Conservation (phyloP, 2,329 filamentous ascomycete species). For the Cladosporium sp. region DNA sequence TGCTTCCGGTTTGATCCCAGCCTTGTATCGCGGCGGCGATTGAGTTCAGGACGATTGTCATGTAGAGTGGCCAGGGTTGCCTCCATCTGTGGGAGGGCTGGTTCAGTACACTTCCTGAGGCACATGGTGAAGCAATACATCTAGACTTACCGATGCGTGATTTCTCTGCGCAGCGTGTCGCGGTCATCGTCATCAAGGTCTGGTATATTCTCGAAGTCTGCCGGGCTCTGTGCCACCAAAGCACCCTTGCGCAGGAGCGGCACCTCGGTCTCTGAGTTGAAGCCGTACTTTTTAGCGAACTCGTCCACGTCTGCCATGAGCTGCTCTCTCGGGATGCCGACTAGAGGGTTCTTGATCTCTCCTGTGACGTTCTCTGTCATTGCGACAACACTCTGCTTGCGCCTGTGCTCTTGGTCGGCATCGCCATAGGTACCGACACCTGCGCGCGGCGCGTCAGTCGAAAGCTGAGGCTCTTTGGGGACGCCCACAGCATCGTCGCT, state of each 20-base stretch:
- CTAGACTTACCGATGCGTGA: constrained; percentile 54
- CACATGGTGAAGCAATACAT: neutral
- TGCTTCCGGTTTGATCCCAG: constrained; percentile 54
- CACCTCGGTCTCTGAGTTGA: constrained; percentile 46
- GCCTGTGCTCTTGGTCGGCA: constrained; percentile 2
- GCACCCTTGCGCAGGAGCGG: constrained; percentile 67
- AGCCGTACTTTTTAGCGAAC: constrained; percentile 63
- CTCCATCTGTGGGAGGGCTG: constrained; percentile 49
- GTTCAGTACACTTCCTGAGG: neutral
- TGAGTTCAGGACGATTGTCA: constrained; percentile 68
- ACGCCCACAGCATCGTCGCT: constrained; percentile 1
- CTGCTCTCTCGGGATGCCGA: constrained; percentile 54
- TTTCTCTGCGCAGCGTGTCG: constrained; percentile 60
- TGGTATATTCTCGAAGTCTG: constrained; percentile 62
- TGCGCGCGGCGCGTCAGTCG: neutral
- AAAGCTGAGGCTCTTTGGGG: constrained; percentile 1
- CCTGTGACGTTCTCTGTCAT: constrained; percentile 22
- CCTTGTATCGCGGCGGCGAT: constrained; percentile 69
- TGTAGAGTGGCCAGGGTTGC: constrained; percentile 61
- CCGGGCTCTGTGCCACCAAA: constrained; percentile 70
- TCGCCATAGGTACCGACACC: neutral
- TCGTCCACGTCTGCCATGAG: constrained; percentile 59
- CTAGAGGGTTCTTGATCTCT: constrained; percentile 60
- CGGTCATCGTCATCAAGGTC: constrained; percentile 63
- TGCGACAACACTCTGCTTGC: constrained; percentile 24